Evolutionary conservation across 2,329 filamentous ascomycete genomes (phyloP), one percentile per base, ranked within the genome.

Genomic region (Pestalotiopsis fici): DNA sequence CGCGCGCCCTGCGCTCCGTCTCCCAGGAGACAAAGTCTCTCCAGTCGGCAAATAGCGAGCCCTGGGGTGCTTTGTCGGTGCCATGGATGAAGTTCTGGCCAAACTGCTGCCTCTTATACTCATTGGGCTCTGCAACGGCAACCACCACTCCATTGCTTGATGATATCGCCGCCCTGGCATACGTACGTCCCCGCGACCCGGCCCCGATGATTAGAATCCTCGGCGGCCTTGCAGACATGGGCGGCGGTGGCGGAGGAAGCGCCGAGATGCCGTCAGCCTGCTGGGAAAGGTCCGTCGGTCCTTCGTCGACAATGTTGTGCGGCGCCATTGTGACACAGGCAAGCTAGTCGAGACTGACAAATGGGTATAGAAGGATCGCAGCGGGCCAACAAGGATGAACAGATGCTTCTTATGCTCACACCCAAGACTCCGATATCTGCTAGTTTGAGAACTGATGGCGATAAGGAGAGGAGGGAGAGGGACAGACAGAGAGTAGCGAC

Each of bases 161-260:
- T 18, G 85, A 83, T n/a, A 82, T 79, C 9, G 94, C 89, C 64
- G 91, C 91, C 68, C 85, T 83, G 37, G 91, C 92, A 77, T 97
- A 97, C 35, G 89, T 87, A 64, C 87, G 86, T 15, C 94, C 94
- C 43, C 94, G 90, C 60, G 91, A 93, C 39, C 94, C 94, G 7
- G 93, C 94, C 23, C 94, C 94, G 72, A 97, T 90, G 74, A 97
- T 87, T 66, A 97, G 85, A 74, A 97, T 88, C 63, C 91, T 88
- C 3, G 90, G 88, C 27, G 88, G 85, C 37, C 76, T 80, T 5
- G 79, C 76, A 3, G 87, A 86, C 76, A 82, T 79, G 56, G 80
- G 75, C 9, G 83, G 83, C 59, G 79, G 82, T 11, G 80, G 74
- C 3, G 78, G 81, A 4, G 80, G 75, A 66, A 74, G 68, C 68